Evolutionary conservation across 208 protist genomes (phyloP), one percentile per base, ranked within the genome.

Genomic region (Acanthamoeba healyi): DNA sequence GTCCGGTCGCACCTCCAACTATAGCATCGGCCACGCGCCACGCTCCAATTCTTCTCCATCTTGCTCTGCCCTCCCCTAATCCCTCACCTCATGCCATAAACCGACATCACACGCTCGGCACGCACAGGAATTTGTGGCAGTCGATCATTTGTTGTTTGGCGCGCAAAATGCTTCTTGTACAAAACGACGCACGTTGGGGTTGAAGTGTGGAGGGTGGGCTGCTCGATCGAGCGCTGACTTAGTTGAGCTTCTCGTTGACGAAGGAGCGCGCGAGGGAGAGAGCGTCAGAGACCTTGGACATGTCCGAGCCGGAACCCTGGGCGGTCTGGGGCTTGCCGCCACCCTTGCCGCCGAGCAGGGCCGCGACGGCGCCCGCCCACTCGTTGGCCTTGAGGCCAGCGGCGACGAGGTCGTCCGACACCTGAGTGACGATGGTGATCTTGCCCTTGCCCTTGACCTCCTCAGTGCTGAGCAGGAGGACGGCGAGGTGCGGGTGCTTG

Each of bases 321-420:
- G 96, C 95, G 32, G 92, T 81, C 49, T 89, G 65, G 32, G 77
- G 19, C 87, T 96, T 97, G 77, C 96, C 96, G 67, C 96, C 96
- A 74, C 96, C 96, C 29, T 95, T 96, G 54, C 95, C 95, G 81
- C 96, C 96, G 36, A 94, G 38, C 29, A 56, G 10, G 34, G 63
- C 92, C 34, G 95, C 38, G 26, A 95, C 95, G 6, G 94, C 87
- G 3, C n/a, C 46, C 19, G 95, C 70, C 96, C 96, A 97, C 19
- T 94, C 84, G 79, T 84, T 65, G 49, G 74, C 58, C 56, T 90
- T 70, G 79, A 91, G 93, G n/a, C n/a, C 51, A 1, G 74, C 82
- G 9, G 72, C 65, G 72, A 58, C 42, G n/a, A 70, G 32, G 22
- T 24, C 67, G 15, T 42, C 24, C 42, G 86, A 51, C 7, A 86